Evolutionary conservation across 257 asterid genomes (phyloP), one percentile per base, ranked within the genome.

Genomic region (Cruciata laevipes): DNA sequence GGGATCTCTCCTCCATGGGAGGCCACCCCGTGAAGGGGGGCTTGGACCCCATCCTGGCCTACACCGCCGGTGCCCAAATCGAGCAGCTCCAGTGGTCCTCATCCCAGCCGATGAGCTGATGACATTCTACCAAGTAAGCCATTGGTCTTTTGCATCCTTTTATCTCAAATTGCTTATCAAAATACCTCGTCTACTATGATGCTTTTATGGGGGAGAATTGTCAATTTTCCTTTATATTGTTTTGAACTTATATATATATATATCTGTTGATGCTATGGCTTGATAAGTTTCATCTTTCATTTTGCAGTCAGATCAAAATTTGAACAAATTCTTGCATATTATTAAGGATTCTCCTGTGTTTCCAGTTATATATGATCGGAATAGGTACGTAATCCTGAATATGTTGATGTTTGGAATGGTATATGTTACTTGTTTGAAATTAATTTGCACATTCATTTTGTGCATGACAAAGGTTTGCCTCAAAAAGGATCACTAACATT

Each of bases 81-180:
- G 98, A 93, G 83, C 98, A 93, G 90, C 85, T 93, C 75, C 97
- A 93, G 77, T 93, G 98, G 98, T 89, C 96, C 7, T 87, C 97
- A 2, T 89, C 96, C 6, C 97, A 90, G 79, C 98, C 98, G 61
- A 90, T 80, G 90, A 88, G 76, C 86, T 93, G 73, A 88, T 93
- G 97, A 87, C 88, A 64, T 83, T 78, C 73, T 93, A 93, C 84
- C 86, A 85, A 82, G 99, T 85, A 69, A 84, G 83, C 75, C 60
- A 21, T 56, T 81, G 51, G 25, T 69, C 51, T 42, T 42, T 42
- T 42, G 79, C 16, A 11, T 72, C 67, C 58, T 76, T n/a, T 1
- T 21, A 8, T 66, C 23, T 70, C 33, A 11, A 31, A 23, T 47
- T 55, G 55, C 55, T 25, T 30, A 14, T 49, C 65, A 58, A 57